Base-by-base conservation (phyloP, 2,329 filamentous ascomycete species). In the Sphaerostilbella broomeana region DNA sequence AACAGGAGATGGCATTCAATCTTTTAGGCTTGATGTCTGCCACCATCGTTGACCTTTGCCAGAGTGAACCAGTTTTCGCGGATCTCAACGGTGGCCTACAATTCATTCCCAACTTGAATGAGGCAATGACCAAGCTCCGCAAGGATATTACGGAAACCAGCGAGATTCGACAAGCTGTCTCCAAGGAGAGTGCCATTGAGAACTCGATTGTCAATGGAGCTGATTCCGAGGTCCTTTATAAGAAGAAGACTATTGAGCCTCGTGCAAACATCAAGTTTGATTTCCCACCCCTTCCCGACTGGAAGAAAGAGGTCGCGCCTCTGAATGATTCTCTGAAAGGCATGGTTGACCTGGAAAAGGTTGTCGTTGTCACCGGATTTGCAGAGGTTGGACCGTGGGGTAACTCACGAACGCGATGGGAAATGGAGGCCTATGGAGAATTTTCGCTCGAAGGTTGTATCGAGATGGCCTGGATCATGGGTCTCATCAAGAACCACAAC, bases 401-500 rank as follows among this genome's bases (percentile, higher is more conserved):
- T 72, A 98, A 97, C 72, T 90, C 92, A 3, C 81, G 92, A 55
- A 98, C 92, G 31, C 81, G 92, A 47, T 98, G 92, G 92, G 92
- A 98, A 70, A 98, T 98, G 90, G 92, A 98, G 64, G 89, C 92
- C 2, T 81, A 89, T 51, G 92, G 92, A 59, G 78, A 95, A 58
- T 98, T 98, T 70, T 97, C 92, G 7, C 78, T 98, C 11, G 94
- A 98, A 64, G 92, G 92, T 20, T 97, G 92, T 56, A 84, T 98
- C 45, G 92, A 98, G 67, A 98, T 98, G 92, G 89, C 92, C 21
- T 98, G 92, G 92, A 87, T 98, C 64, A 98, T 97, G 90, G 92
- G 92, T 58, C 79, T 97, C 44, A 97, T 98, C 71, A 95, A 90
- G 75, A 94, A 98, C 64, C 86, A 95, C 72, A 97, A 97, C 53